Evolutionary conservation across 495 filamentous ascomycete genomes (phyloP).

Genomic region (Aspergillus incahuasiensis): DNA sequence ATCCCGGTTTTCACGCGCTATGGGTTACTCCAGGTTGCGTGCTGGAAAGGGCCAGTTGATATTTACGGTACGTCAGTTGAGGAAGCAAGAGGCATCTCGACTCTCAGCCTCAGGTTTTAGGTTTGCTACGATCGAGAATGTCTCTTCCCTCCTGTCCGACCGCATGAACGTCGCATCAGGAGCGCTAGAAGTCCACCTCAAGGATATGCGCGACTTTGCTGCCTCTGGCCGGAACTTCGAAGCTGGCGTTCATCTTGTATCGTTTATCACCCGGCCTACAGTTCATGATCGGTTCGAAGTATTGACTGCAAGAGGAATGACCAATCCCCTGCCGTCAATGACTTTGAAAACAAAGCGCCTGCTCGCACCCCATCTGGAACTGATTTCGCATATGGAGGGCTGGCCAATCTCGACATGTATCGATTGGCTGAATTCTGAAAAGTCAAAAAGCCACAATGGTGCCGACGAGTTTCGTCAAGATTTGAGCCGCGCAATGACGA

Average conservation of each 20-base stretch:
- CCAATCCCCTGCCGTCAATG: slow-evolving; percentile 64
- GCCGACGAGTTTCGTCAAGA: slow-evolving; percentile 39
- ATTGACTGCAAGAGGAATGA: slow-evolving; percentile 58
- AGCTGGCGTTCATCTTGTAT: slow-evolving; percentile 68
- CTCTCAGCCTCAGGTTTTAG: slow-evolving; percentile 70
- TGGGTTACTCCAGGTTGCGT: slow-evolving; percentile 32
- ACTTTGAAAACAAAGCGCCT: slow-evolving; percentile 55
- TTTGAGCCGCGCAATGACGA: slow-evolving; percentile 35
- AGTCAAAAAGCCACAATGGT: slow-evolving; percentile 25
- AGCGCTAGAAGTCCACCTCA: slow-evolving; percentile 51
- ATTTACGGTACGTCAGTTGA: slow-evolving; percentile 69
- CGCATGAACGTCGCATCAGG: slow-evolving; percentile 64
- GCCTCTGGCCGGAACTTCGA: slow-evolving; percentile 46
- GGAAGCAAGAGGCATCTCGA: slow-evolving; percentile 51
- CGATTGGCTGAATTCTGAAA: slow-evolving; percentile 39
- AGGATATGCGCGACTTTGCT: slow-evolving; percentile 58
- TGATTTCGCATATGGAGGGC: slow-evolving; percentile 55
- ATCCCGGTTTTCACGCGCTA: slow-evolving; percentile 31
- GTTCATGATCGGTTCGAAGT: slow-evolving; percentile 69
- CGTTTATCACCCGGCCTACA: slow-evolving; percentile 68
- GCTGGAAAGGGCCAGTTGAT: slow-evolving; percentile 69
- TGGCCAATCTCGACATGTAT: slow-evolving; percentile 49
- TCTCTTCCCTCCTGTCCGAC: slow-evolving; percentile 60
- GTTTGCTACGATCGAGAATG: slow-evolving; percentile 66
- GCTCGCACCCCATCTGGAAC: slow-evolving; percentile 51